A percentile compares a stretch with the other conserved stretches of the same genome.
Conservation (phyloP, 2,329 filamentous ascomycete species). For the Fusarium pseudonygamai region DNA sequence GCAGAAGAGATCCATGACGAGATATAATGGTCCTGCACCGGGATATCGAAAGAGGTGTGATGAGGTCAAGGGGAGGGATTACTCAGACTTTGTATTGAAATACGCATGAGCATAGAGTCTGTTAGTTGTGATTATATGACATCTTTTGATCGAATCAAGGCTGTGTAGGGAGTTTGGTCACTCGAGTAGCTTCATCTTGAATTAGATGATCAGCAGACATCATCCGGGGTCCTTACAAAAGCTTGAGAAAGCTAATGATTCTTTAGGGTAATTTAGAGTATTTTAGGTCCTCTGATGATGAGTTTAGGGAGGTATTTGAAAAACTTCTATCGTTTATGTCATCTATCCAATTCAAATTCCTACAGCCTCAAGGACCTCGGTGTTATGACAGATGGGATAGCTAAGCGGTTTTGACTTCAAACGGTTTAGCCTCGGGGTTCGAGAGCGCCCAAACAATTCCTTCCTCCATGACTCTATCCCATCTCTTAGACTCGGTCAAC, state of each 20-base stretch:
- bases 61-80: constrained; percentile 44
- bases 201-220: not conserved
- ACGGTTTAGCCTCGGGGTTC: constrained; percentile 44
- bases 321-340: accelerated
- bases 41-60: constrained; percentile 53
- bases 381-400: no score
- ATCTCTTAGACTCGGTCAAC: constrained; percentile 50
- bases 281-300: not conserved
- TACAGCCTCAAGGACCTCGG: accelerated
- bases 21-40: constrained; percentile 57
- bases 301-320: not conserved
- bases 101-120: not conserved
- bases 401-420: constrained; percentile 19
- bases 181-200: no score
- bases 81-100: constrained; percentile 30
- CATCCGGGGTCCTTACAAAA: accelerated
- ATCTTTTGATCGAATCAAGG: accelerated
- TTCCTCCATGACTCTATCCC: constrained; percentile 54
- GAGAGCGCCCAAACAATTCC: constrained; percentile 55
- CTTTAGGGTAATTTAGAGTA: not conserved
- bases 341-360: no score
- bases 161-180: no score
- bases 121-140: not conserved
- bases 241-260: accelerated
- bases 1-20: constrained; percentile 55